Evolutionary conservation across 352 stramenopile species (phyloP), one percentile per base, ranked within the genome.

Genomic region (Phytophthora lateralis): DNA sequence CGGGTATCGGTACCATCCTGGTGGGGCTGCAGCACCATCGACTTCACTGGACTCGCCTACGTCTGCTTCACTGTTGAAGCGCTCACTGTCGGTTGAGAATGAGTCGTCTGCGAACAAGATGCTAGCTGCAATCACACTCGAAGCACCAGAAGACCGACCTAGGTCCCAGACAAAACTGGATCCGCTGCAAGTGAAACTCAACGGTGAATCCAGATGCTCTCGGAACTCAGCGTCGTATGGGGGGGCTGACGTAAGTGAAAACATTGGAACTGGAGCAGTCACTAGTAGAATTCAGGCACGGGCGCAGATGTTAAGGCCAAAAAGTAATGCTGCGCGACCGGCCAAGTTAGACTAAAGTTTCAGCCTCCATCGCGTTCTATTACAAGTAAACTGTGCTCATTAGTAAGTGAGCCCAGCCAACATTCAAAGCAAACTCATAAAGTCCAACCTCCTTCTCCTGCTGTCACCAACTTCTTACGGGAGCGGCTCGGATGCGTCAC

Each of bases 401-500:
- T 9, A 34, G 21, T 48, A 12, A 24, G 48, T 24, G 32, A 24
- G 47, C 11, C 15, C 48, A 44, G 9, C 26, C 18, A 49, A 47
- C 44, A 21, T 29, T 45, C 37, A 58, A 49, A 38, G 24, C 21
- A 49, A 15, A 49, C 42, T 14, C 20, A 20, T 12, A 44, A 38
- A 15, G 11, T 6, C 32, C 32, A 26, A 30, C 41, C 43, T 64
- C 14, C 11, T 42, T 30, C 35, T 20, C 41, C 15, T 49, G 2
- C 18, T n/a, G 3, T 48, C 42, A 21, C 10, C 17, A 12, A 17
- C 11, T 32, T 30, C 21, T 76, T 76, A 94, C 20, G 88, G 88
- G 53, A 97, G 72, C 20, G 90, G 90, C 41, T 97, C 91, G 4
- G 85, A 91, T 20, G 85, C 88, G 60, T 97, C 89, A 8, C 91